Evolutionary conservation across 1,139 yeast genomes (phyloP).

Genomic region (Taiozyma sp.): DNA sequence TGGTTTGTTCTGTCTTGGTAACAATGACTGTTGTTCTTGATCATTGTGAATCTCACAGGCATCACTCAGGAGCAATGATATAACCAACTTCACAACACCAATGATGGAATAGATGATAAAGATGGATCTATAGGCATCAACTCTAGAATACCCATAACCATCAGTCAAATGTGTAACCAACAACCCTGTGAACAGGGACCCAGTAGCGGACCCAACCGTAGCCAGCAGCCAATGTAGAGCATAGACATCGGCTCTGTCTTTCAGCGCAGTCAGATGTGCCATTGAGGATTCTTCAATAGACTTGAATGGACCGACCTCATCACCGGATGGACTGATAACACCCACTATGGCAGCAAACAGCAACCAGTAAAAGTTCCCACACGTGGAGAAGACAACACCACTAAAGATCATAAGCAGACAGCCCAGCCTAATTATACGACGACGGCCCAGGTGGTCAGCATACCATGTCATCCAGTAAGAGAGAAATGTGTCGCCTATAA

Average conservation of each 20-base stretch:
- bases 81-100: slow-evolving; percentile 48
- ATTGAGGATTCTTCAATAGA: slow-evolving; percentile 83
- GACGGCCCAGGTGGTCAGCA: slow-evolving; percentile 72
- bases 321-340: slow-evolving; percentile 86
- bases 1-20: slow-evolving; percentile 8
- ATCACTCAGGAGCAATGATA: slow-evolving; percentile 47
- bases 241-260: slow-evolving; percentile 66
- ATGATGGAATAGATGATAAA: slow-evolving; percentile 54
- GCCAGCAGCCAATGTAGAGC: slow-evolving; percentile 53
- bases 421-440: slow-evolving; percentile 60
- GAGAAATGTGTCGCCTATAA: slow-evolving; percentile 71
- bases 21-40: slow-evolving; percentile 16
- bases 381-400: slow-evolving; percentile 57
- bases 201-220: slow-evolving; percentile 71
- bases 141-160: slow-evolving; percentile 19
- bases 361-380: slow-evolving; percentile 46
- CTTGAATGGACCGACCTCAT: slow-evolving; percentile 90
- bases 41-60: slow-evolving; percentile 21
- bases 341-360: slow-evolving; percentile 62
- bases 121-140: slow-evolving; percentile 48
- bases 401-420: slow-evolving; percentile 64
- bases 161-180: slow-evolving; percentile 34
- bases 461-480: slow-evolving; percentile 73
- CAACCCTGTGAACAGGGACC: slow-evolving; percentile 62
- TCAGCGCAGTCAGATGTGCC: slow-evolving; percentile 70